Percentiles rank a stretch among this genome's conserved stretches.
These are phyloP conservation scores for Colletotrichum spaethianum DNA, from an alignment of 2,329 filamentous ascomycete species.

Conservation along the genomic window DNA sequence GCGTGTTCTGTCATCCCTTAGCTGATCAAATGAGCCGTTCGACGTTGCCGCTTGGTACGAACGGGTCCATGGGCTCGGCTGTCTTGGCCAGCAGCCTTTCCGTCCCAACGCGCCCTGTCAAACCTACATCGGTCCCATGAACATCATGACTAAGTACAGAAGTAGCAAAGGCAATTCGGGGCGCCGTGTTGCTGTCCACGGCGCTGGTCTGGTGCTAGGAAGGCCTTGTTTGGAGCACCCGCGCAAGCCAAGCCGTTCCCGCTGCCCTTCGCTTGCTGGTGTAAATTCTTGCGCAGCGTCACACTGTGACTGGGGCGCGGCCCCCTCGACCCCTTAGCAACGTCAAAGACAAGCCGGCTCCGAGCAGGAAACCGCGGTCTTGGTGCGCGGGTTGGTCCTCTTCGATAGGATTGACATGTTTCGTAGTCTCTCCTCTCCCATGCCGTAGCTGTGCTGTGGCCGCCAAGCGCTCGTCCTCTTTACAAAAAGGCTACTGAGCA, in stretches of 20 bases:
- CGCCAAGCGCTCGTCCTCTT: slow-evolving; percentile 22
- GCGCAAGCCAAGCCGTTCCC: slow-evolving; percentile 25
- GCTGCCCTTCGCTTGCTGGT: slow-evolving; percentile 15
- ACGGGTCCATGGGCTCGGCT: slow-evolving; percentile 13
- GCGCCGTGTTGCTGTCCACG: slow-evolving; percentile 6
- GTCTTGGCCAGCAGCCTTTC: slow-evolving; percentile 18
- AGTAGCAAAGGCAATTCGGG: not conserved
- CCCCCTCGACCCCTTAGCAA: slow-evolving; percentile 27
- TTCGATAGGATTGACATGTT: slow-evolving; percentile 18
- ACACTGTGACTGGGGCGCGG: slow-evolving; percentile 25
- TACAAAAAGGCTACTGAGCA: not conserved
- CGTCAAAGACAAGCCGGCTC: slow-evolving; percentile 26
- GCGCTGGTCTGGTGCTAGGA: not conserved
- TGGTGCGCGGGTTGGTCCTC: slow-evolving; percentile 14
- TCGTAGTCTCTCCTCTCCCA: slow-evolving; percentile 1
- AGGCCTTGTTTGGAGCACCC: slow-evolving; percentile 19
- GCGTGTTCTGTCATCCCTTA: slow-evolving; percentile 28
- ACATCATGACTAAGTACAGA: slow-evolving; percentile 5
- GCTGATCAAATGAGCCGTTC: slow-evolving; percentile 23
- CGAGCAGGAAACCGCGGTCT: slow-evolving; percentile 18
- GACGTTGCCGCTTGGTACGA: slow-evolving; percentile 14
- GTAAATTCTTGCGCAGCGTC: slow-evolving; percentile 26
- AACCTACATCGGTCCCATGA: slow-evolving; percentile 25
- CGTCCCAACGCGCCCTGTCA: slow-evolving; percentile 39
- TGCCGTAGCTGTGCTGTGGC: slow-evolving; percentile 13